Percentiles rank a stretch among this genome's conserved stretches.
phyloP scores from a whole-genome alignment of 192 early-diverging fungal species.

The Piromyces finnis region DNA sequence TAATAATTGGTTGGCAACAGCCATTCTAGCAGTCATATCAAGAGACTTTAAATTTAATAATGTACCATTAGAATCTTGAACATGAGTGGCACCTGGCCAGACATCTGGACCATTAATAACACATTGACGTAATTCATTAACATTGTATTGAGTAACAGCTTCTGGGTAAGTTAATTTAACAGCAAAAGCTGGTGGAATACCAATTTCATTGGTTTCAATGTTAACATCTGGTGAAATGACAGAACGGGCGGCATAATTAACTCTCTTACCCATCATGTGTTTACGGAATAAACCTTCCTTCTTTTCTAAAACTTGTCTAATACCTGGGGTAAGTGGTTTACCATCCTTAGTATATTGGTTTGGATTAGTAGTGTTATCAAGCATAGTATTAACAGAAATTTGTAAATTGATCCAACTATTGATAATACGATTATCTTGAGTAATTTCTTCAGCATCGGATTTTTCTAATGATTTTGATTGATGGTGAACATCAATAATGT shows the following conservation, averaged over 20 bases:
- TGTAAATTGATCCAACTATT: conserved; percentile 67
- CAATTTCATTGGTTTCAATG: conserved; percentile 94
- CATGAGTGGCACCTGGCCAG: conserved; percentile 91
- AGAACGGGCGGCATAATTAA: conserved; percentile 94
- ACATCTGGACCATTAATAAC: conserved; percentile 88
- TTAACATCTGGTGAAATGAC: conserved; percentile 97
- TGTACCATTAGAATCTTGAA: conserved; percentile 91
- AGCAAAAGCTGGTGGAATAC: conserved; percentile 92
- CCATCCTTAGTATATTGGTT: conserved; percentile 24
- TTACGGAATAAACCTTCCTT: conserved; percentile 98
- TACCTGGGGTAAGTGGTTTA: conserved; percentile 62
- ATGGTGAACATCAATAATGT: conserved; percentile 36
- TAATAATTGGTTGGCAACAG: conserved; percentile 84
- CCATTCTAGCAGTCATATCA: conserved; percentile 73
- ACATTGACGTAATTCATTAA: conserved; percentile 69
- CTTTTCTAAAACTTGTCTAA: conserved; percentile 92
- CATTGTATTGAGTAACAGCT: conserved; percentile 90
- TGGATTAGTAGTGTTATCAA: conserved; percentile 84
- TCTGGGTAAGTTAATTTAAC: conserved; percentile 90
- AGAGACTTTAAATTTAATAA: conserved; percentile 61
- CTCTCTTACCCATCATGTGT: conserved; percentile 99
- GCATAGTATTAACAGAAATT: conserved; percentile 74
- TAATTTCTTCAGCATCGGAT: conserved; percentile 3
- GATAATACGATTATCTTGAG: conserved; percentile 16
- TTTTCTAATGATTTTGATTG: conserved; percentile 4